phyloP scores from a whole-genome alignment of 768 basidiomycete species.

The Pleurotus citrinopileatus region DNA sequence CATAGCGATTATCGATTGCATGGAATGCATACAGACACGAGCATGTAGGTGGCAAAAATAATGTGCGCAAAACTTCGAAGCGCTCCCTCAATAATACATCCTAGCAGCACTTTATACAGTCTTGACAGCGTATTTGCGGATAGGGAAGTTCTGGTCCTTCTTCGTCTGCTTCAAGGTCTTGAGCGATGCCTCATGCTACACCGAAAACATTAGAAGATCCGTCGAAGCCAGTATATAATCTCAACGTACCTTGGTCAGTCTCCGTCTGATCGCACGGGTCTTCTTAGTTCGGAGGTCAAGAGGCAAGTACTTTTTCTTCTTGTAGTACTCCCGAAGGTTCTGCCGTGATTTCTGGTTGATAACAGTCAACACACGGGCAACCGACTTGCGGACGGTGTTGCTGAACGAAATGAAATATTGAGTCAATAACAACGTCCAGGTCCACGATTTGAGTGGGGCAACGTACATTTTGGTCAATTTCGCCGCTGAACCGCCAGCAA shows the following conservation, averaged over 20 bases:
- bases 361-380: slow-evolving; percentile 96
- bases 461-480: slow-evolving; percentile 98
- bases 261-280: slow-evolving; percentile 96
- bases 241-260: slow-evolving; percentile 77
- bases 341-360: slow-evolving; percentile 98
- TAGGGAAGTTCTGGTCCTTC: slow-evolving; percentile 93
- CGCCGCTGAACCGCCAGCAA: slow-evolving; percentile 90
- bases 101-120: slow-evolving; percentile 46
- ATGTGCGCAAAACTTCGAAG: not conserved
- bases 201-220: not conserved
- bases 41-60: slow-evolving; percentile 2
- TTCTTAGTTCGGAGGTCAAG: slow-evolving; percentile 98
- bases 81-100: slow-evolving; percentile 9
- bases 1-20: slow-evolving; percentile 4
- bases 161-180: slow-evolving; percentile 94
- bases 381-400: slow-evolving; percentile 94
- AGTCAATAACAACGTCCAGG: slow-evolving; percentile 4
- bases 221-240: not conserved
- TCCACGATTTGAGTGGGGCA: not conserved
- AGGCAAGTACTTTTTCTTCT: slow-evolving; percentile 92
- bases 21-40: slow-evolving; percentile 4
- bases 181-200: slow-evolving; percentile 74
- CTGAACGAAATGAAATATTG: slow-evolving; percentile 36
- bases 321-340: slow-evolving; percentile 97
- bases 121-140: slow-evolving; percentile 94